A percentile compares a stretch with the other conserved stretches of the same genome.
Conservation (phyloP, 2,329 filamentous ascomycete genomes). For the Trichocomaceae sp. region DNA sequence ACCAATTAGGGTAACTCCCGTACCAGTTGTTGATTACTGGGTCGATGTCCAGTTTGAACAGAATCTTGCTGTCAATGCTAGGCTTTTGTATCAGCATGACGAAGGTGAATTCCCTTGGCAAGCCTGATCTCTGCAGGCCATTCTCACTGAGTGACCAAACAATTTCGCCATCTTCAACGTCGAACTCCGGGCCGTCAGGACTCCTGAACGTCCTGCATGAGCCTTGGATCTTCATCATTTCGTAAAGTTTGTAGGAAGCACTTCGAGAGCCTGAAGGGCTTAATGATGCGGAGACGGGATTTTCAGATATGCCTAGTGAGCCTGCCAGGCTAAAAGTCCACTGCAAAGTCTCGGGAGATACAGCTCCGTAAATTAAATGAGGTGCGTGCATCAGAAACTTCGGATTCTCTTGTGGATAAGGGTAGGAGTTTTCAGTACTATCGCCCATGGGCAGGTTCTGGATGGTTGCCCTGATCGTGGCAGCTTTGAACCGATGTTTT, state of each 20-base stretch:
- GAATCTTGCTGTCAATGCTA: constrained; percentile 31
- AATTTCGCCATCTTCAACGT: constrained; percentile 40
- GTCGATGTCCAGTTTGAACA: constrained; percentile 38
- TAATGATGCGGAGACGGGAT: constrained; percentile 37
- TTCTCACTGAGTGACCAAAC: constrained; percentile 49
- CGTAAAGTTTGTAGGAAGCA: constrained; percentile 39
- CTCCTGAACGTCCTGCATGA: constrained; percentile 39
- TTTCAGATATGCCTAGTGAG: constrained; percentile 41
- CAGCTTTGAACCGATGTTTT: constrained; percentile 44
- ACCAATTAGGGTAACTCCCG: constrained; percentile 37
- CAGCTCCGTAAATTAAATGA: constrained; percentile 43
- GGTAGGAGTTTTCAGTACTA: constrained; percentile 1
- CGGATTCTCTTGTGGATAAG: constrained; percentile 25
- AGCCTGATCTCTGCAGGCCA: constrained; percentile 41
- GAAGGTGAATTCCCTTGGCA: constrained; percentile 48
- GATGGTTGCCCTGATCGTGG: constrained; percentile 38
- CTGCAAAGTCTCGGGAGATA: constrained; percentile 43
- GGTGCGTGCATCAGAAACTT: constrained; percentile 46
- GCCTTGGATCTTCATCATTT: constrained; percentile 47
- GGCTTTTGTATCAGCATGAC: constrained; percentile 45
- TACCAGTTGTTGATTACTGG: constrained; percentile 37
- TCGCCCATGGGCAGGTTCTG: constrained; percentile 18
- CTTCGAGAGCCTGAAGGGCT: constrained; percentile 38
- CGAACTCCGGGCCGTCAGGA: constrained; percentile 28
- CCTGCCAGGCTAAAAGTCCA: constrained; percentile 45